Evolutionary conservation across 2,329 filamentous ascomycete genomes (phyloP).

Genomic region (Gliomastix tumulicola): DNA sequence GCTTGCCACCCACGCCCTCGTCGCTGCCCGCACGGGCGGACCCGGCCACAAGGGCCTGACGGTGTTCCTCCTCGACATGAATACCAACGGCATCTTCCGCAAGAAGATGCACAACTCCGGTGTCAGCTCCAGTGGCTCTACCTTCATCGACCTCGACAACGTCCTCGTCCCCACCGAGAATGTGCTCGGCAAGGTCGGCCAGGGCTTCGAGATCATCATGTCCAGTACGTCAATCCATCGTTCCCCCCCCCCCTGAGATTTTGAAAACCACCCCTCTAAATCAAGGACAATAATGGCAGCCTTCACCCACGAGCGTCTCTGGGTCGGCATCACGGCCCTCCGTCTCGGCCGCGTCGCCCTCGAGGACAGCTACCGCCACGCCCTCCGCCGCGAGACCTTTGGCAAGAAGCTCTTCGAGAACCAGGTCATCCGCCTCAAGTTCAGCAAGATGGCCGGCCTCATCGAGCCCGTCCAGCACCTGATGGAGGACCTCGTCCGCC

Average conservation of each 20-base stretch:
- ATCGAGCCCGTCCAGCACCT: constrained; percentile 57
- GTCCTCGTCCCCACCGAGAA: constrained; percentile 78
- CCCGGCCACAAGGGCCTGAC: constrained; percentile 46
- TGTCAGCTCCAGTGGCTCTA: constrained; percentile 61
- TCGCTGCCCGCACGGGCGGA: constrained; percentile 53
- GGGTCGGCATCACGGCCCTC: constrained; percentile 49
- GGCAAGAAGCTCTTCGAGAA: constrained; percentile 49
- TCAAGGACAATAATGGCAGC: constrained; percentile 30
- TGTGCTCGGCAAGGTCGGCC: constrained; percentile 74
- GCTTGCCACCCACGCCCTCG: constrained; percentile 54
- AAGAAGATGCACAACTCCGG: constrained; percentile 55
- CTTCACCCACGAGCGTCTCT: constrained; percentile 54
- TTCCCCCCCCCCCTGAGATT: too few relatives aligned
- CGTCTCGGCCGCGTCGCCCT: constrained; percentile 49
- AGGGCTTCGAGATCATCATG: constrained; percentile 79
- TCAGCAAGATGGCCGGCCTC: constrained; percentile 50
- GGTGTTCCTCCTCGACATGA: constrained; percentile 47
- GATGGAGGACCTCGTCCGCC: constrained; percentile 50
- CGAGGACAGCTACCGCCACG: constrained; percentile 44
- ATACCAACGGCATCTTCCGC: constrained; percentile 38
- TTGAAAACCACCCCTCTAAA: neutral
- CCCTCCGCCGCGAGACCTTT: constrained; percentile 47
- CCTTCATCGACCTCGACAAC: constrained; percentile 77
- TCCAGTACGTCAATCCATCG: too few relatives aligned
- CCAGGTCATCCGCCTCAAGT: constrained; percentile 54